Evolutionary conservation across 2,329 filamentous ascomycete genomes (phyloP), one percentile per base, ranked within the genome.

Genomic region (Ophiostoma sp.): DNA sequence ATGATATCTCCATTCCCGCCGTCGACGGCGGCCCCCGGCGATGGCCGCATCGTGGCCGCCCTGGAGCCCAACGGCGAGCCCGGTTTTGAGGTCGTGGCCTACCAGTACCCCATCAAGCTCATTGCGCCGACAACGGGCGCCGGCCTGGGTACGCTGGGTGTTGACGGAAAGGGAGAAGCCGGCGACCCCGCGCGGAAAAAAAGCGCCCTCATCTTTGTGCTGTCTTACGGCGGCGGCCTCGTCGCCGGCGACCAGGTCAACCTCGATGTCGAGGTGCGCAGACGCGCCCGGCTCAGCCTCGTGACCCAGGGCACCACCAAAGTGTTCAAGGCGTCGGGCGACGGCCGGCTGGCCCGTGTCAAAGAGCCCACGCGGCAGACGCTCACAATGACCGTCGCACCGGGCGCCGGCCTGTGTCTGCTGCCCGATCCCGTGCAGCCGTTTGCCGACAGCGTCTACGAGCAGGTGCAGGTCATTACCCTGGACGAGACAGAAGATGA

Each of bases 351-450:
- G 1, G 64, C 68, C n/a, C 70, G 62, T 1, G 68, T 68, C 15
- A 79, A 67, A 4, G 17, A 20, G n/a, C 57, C 68, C 65, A 90
- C 89, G 1, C 82, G 83, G 27, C 89, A 91, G 78, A 81, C 77
- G 0, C 78, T 91, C 71, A 77, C 80, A 15, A 83, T 86, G 41
- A 78, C 78, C 3, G 80, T 91, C 68, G 80, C 82, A 33, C 75
- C 81, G 17, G 81, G 79, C 31, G 86, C 83, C 7, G 85, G 83
- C 0, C 81, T 90, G 17, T 90, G 89, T 76, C 82, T 90, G 72
- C 85, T 98, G 13, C 95, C 95, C 0, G 95, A 99, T 77, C 95
- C 95, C 0, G 91, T 96, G 3, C 94, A 97, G 77, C 95, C 95
- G 0, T 98, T 96, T 78, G 89, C 88, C 72, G 86, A 87, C 73